Base-by-base conservation (phyloP, 139 green algal species). In the Choricystis sp. region DNA sequence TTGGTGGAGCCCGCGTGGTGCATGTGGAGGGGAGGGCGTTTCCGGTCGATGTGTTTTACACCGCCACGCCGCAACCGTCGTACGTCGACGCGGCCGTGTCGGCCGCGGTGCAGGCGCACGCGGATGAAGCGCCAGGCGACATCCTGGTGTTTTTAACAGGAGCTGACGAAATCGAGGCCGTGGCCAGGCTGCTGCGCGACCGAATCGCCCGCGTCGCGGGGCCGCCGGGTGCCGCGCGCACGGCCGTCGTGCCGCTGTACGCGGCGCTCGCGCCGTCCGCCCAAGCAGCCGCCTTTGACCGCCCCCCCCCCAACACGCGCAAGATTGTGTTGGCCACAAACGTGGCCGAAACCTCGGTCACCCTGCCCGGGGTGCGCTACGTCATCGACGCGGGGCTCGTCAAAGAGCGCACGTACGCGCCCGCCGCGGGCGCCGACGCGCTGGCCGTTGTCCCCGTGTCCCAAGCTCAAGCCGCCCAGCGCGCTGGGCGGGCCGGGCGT, bases 321-420 rank as follows among this genome's bases (percentile, higher is more conserved):
- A 95, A 94, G 71, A 76, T 84, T 29, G 85, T 96, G 52, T 67
- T 96, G 26, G 81, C 83, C 19, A 96, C 89, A 27, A 96, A 96
- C 78, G 94, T 96, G 49, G 89, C 89, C 0, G 89, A 96, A 66
- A 96, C 89, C 1, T 93, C 84, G 60, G 78, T 96, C 65, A 96
- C 89, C 40, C 89, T 96, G 20, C 60, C 76, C 0, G 89, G 89
- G 1, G 84, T 95, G 59, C 69, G 79, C 20, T 94, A 85, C 69
- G 85, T 94, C 2, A 63, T 95, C 4, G 87, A 95, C 72, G 78
- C 77, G 1, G 81, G 81, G 5, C 70, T 94, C 58, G 87, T 95
- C 31, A 96, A 96, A 76, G 61, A 79, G 1, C 75, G 89, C 19
- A 70, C 66, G 49, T 95, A 89, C 85, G 89, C 73, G 60, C 75